Evolutionary conservation across 495 filamentous ascomycete species (phyloP), one percentile per base, ranked within the genome.

Genomic region (Mytilinidion resinicola): DNA sequence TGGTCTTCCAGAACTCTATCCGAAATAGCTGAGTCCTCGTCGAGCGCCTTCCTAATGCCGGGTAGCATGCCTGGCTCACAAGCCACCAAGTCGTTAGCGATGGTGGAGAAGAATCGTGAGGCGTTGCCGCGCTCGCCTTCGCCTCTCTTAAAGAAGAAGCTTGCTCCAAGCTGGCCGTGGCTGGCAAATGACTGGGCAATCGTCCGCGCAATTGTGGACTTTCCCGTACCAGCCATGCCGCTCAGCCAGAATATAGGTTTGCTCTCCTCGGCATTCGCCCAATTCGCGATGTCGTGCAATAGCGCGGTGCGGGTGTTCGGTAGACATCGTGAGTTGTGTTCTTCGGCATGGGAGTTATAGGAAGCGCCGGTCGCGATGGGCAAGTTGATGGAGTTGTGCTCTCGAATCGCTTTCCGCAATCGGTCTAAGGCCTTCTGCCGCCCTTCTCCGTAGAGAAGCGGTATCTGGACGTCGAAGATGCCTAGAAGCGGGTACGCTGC

Each of bases 201-300:
- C 34, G 69, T 66, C 8, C 65, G 64, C 15, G 67, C 49, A 37
- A 72, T 56, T 14, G 69, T 72, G 9, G 44, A 48, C 44, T 64
- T n/a, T n/a, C n/a, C n/a, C n/a, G n/a, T n/a, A n/a, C n/a, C n/a
- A n/a, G n/a, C n/a, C n/a, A n/a, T n/a, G 12, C 63, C 70, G 21
- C 56, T 64, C n/a, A 74, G 58, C 71, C 67, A 74, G 51, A 70
- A 71, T 53, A 72, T 69, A 37, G 14, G 12, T 37, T 56, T 61
- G 33, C 41, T 21, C 9, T 41, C 2, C 30, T 1, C 12, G n/a
- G 39, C 50, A 21, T 59, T 52, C 0, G 43, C 57, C 67, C 67
- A 67, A 15, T 46, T 15, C 8, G 9, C 38, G 14, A 64, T 65
- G 7, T 61, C 21, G n/a, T 41, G 41, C 4, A 67, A 65, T 0